These are phyloP conservation scores for Rutstroemia sp. DNA, from an alignment of 2,329 filamentous ascomycete species.

Conservation along the genomic window DNA sequence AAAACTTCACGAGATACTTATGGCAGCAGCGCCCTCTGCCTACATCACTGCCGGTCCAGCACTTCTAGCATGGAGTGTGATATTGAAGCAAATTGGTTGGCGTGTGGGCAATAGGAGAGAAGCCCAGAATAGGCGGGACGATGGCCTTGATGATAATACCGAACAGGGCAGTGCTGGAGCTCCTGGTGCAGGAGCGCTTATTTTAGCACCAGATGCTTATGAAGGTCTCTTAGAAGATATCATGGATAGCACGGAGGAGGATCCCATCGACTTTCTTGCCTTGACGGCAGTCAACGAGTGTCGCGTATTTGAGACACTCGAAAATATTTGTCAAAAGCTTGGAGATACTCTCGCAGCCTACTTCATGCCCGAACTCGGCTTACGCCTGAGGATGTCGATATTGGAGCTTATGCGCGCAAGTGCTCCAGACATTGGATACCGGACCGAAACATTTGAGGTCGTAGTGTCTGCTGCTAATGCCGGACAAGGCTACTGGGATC, in stretches of 20 bases:
- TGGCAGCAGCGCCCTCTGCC: constrained; percentile 44
- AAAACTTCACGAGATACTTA: constrained; percentile 64
- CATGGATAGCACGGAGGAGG: constrained; percentile 29
- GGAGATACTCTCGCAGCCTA: constrained; percentile 30
- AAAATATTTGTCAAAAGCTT: constrained; percentile 36
- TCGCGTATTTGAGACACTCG: constrained; percentile 41
- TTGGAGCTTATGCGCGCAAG: constrained; percentile 29
- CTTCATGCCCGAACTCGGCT: constrained; percentile 34
- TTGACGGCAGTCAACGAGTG: constrained; percentile 38
- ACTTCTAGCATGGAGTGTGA: constrained; percentile 73
- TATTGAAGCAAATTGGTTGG: constrained; percentile 55
- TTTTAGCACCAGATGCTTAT: constrained; percentile 18
- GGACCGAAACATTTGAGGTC: constrained; percentile 29
- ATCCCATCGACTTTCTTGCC: constrained; percentile 41
- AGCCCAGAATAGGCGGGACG: constrained; percentile 4
- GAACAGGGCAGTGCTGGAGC: constrained; percentile 44
- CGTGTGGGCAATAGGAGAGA: constrained; percentile 6
- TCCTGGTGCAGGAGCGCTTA: constrained; percentile 38
- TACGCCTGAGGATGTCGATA: constrained; percentile 30
- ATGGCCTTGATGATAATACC: constrained; percentile 1
- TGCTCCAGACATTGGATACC: constrained; percentile 28
- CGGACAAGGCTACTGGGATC: constrained; percentile 28
- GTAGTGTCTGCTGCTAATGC: constrained; percentile 25
- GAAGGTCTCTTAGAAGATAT: constrained; percentile 41
- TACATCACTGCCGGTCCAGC: constrained; percentile 63